phyloP scores from a whole-genome alignment of 2,329 filamentous ascomycete genomes.

The Arthrobotrys pseudoclavata region DNA sequence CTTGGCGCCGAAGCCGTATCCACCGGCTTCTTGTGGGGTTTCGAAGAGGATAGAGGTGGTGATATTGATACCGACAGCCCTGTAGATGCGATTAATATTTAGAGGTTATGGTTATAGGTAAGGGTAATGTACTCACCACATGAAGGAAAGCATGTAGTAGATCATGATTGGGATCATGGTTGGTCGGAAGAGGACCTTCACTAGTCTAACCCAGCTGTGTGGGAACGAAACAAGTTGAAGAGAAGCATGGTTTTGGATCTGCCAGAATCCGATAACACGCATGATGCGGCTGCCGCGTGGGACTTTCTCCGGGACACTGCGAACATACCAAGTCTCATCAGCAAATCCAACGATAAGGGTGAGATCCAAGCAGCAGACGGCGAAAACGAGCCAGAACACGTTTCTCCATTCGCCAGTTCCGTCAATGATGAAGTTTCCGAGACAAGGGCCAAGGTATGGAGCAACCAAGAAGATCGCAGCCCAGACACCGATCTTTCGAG shows the following conservation, averaged over 20 bases:
- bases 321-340: constrained; percentile 70
- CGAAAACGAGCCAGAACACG: constrained; percentile 70
- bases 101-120: background rate
- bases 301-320: constrained; percentile 67
- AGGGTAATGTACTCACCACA: constrained; percentile 57
- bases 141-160: constrained; percentile 61
- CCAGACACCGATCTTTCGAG: constrained; percentile 70
- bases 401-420: constrained; percentile 68
- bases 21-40: constrained; percentile 52
- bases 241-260: constrained; percentile 64
- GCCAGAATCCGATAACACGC: constrained; percentile 64
- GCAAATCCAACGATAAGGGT: constrained; percentile 67
- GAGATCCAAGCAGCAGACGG: constrained; percentile 65
- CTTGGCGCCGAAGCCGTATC: constrained; percentile 61
- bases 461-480: constrained; percentile 62
- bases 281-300: constrained; percentile 62
- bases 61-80: constrained; percentile 63
- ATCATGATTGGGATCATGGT: constrained; percentile 60
- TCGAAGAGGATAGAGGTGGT: constrained; percentile 62
- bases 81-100: constrained; percentile 36
- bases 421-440: constrained; percentile 69
- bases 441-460: constrained; percentile 67
- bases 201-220: constrained; percentile 61
- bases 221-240: constrained; percentile 63
- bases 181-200: constrained; percentile 59